Conservation (phyloP, 768 basidiomycete species). For the Pisolithus sp. region DNA sequence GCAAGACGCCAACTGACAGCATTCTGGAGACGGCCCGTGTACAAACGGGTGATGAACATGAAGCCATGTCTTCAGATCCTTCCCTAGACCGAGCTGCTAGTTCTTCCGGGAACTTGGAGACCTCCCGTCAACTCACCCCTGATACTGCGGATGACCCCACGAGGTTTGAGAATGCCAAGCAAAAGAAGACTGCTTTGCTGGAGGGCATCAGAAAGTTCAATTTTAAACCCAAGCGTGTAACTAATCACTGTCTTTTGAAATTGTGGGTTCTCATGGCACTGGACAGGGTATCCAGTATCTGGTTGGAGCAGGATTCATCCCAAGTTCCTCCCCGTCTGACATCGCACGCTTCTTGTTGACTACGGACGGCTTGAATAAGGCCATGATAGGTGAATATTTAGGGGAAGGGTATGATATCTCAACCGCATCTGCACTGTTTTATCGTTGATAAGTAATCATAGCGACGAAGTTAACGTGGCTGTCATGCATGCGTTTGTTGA, state of each 20-base stretch:
- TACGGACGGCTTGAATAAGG: conserved; percentile 91
- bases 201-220: conserved; percentile 98
- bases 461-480: conserved; percentile 83
- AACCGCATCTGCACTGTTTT: conserved; percentile 20
- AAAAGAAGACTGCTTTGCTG: conserved; percentile 88
- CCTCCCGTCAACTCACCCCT: conserved; percentile 62
- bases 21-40: conserved; percentile 39
- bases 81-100: conserved; percentile 51
- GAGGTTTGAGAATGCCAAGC: conserved; percentile 91
- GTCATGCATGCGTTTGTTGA: conserved; percentile 99
- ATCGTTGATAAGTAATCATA: conserved; percentile 27
- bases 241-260: conserved; percentile 18
- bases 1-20: conserved; percentile 27
- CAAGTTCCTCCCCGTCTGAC: conserved; percentile 61
- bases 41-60: conserved; percentile 51
- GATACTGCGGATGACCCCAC: conserved; percentile 85
- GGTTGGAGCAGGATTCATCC: conserved; percentile 82
- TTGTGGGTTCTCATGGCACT: neutral
- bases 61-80: conserved; percentile 49
- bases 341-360: conserved; percentile 80
- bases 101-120: conserved; percentile 44
- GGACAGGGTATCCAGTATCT: conserved; percentile 83
- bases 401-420: conserved; percentile 72
- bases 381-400: conserved; percentile 96
- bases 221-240: conserved; percentile 93